These are phyloP conservation scores for Ceratobasidium theobromae DNA, from an alignment of 1,284 basidiomycete genomes.

Conservation along the genomic window DNA sequence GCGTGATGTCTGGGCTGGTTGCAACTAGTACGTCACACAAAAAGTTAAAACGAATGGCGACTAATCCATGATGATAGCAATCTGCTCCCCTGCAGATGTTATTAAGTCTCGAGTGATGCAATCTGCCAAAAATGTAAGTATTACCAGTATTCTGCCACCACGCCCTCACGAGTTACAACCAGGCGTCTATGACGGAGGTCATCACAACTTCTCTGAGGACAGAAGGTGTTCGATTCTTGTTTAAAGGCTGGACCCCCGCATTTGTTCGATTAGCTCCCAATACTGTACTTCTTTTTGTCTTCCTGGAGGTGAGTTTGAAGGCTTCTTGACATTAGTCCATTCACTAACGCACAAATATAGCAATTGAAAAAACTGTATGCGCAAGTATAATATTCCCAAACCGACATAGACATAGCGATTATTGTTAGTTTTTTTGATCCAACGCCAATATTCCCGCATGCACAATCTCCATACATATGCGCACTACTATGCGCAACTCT, in stretches of 20 bases:
- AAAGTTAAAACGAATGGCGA: conserved; percentile 34
- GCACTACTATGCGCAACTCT: background rate
- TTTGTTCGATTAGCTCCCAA: conserved; percentile 48
- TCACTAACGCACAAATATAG: conserved; percentile 2
- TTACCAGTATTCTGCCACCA: conserved; percentile 33
- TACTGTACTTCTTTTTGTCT: conserved; percentile 41
- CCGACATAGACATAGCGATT: conserved; percentile 4
- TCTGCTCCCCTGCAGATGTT: conserved; percentile 50
- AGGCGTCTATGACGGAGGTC: conserved; percentile 35
- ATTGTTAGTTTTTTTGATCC: too few species aligned
- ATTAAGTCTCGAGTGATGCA: conserved; percentile 52
- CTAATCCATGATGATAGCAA: conserved; percentile 36
- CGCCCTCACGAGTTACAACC: conserved; percentile 23
- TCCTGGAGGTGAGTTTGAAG: conserved; percentile 35
- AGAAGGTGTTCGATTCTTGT: conserved; percentile 50
- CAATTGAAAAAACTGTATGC: conserved; percentile 35
- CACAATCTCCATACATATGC: conserved; percentile 5
- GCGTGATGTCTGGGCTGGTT: conserved; percentile 51
- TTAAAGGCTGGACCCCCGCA: conserved; percentile 56
- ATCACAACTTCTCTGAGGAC: conserved; percentile 39
- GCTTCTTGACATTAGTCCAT: background rate
- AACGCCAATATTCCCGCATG: too few species aligned
- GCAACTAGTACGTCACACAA: conserved; percentile 48
- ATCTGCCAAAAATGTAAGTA: conserved; percentile 34
- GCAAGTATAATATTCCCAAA: conserved; percentile 12